A percentile compares a stretch with the other conserved stretches of the same genome.
Conservation (phyloP, 2,329 filamentous ascomycete species). For the Cladosporium sp. region DNA sequence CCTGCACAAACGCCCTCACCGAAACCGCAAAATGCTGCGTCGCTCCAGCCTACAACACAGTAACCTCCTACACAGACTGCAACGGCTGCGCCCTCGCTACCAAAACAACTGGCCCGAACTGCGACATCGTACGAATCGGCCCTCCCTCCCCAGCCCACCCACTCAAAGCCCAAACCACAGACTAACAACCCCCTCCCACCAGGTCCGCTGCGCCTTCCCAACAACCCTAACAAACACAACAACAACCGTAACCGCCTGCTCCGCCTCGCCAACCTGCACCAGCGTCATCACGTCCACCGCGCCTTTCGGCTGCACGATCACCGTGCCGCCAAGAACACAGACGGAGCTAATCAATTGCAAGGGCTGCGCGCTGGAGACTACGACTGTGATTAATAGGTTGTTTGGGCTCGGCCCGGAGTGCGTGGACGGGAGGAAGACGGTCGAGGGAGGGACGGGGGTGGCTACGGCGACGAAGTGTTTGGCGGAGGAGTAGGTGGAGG, state of each 20-base stretch:
- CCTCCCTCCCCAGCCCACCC: neutral
- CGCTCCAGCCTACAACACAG: neutral
- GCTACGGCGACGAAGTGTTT: neutral
- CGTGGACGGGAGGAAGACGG: neutral
- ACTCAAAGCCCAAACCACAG: neutral
- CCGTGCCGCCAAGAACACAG: neutral
- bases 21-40: conserved; percentile 13
- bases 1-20: conserved; percentile 7
- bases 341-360: neutral
- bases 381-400: neutral
- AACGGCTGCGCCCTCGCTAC: conserved; percentile 12
- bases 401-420: neutral
- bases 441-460: neutral
- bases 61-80: conserved; percentile 18
- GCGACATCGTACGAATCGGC: neutral
- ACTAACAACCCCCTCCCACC: neutral
- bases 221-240: neutral
- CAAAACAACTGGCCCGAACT: neutral
- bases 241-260: neutral
- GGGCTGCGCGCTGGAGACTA: conserved; percentile 7
- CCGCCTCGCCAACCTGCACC: neutral
- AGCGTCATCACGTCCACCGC: conserved; percentile 1
- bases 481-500: neutral
- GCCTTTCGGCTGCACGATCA: conserved; percentile 10
- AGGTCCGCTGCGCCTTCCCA: neutral